Percentiles rank a stretch among this genome's conserved stretches.
These are phyloP conservation scores for Carex myosuroides DNA, from an alignment of 176 grass and related monocot species.

Conservation along the genomic window DNA sequence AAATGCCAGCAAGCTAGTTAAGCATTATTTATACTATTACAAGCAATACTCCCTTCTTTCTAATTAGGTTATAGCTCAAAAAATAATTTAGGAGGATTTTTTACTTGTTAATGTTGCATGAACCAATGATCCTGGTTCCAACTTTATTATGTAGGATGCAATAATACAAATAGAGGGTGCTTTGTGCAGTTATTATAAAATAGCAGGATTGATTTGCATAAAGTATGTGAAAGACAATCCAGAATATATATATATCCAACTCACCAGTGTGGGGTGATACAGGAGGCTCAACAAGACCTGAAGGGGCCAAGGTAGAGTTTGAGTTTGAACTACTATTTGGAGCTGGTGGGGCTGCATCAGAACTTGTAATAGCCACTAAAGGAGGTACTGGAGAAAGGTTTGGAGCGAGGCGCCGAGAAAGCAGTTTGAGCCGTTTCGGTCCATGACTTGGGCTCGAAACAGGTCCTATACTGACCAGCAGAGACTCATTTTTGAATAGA, in stretches of 20 bases:
- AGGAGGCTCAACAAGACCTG: conserved; percentile 20
- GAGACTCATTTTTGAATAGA: neutral
- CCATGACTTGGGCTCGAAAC: conserved; percentile 6
- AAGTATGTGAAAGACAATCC: neutral
- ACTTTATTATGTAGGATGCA: neutral
- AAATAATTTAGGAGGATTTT: neutral
- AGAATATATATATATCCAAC: conserved; percentile 1
- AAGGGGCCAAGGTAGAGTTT: conserved; percentile 19
- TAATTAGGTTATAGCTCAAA: neutral
- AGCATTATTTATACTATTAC: neutral
- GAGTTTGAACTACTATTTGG: conserved; percentile 17
- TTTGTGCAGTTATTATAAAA: neutral
- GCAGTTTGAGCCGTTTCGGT: neutral
- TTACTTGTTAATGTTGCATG: neutral
- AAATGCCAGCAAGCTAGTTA: neutral
- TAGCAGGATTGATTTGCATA: neutral
- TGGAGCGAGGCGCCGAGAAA: conserved; percentile 6
- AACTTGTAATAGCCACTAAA: neutral
- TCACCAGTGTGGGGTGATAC: conserved; percentile 21
- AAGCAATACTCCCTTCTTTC: neutral
- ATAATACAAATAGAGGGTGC: neutral
- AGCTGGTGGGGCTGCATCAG: conserved; percentile 11
- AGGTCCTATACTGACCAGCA: neutral
- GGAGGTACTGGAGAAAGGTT: neutral
- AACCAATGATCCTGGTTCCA: neutral